Evolutionary conservation across 768 basidiomycete species (phyloP).

Genomic region (Daedalea quercina): DNA sequence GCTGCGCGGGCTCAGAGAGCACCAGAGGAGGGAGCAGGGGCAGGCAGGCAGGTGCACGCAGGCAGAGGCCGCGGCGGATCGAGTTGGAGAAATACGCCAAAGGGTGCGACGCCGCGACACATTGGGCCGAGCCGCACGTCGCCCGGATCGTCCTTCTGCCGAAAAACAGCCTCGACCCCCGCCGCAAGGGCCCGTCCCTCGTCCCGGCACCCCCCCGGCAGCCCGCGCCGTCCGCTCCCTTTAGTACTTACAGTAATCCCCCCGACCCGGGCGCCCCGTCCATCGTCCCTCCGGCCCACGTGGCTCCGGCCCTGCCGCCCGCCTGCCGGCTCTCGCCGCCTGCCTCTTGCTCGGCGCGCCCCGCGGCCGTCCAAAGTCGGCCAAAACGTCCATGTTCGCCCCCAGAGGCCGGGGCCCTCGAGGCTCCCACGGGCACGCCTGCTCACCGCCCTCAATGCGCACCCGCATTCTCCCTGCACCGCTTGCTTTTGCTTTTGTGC

Average conservation of each 20-base stretch:
- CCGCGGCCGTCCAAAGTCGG: background rate
- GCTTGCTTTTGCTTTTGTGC: no score
- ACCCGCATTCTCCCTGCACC: no score
- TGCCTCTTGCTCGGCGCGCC: background rate
- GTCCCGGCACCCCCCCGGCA: background rate
- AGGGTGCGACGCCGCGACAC: background rate
- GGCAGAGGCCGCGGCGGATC: background rate
- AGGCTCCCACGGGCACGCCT: no score
- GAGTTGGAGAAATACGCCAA: background rate
- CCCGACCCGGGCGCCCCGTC: background rate
- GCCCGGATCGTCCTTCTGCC: no score
- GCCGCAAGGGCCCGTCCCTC: background rate
- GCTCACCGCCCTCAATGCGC: no score
- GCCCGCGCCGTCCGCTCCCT: background rate
- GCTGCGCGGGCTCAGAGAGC: background rate
- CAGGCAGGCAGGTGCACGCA: no score
- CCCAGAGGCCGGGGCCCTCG: background rate
- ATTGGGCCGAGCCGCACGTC: background rate
- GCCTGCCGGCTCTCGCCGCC: background rate
- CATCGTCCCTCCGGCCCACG: background rate
- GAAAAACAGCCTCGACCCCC: background rate
- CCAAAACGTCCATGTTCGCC: background rate
- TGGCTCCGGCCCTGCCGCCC: background rate
- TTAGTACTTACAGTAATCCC: background rate
- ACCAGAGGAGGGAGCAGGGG: background rate